phyloP scores from a whole-genome alignment of 2,329 filamentous ascomycete species.

The Cladosporium velox region DNA sequence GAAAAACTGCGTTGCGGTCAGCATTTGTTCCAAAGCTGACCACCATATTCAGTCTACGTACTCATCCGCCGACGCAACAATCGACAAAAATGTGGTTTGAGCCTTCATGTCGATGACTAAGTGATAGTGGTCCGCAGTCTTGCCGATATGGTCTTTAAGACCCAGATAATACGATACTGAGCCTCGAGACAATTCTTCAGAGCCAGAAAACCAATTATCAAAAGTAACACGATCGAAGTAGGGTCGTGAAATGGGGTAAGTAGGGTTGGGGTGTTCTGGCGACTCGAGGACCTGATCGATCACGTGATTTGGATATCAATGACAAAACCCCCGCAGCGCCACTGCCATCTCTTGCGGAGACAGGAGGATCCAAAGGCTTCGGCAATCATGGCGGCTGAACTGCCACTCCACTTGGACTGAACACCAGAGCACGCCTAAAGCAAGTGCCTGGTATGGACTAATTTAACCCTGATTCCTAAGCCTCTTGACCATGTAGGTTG shows the following conservation, averaged over 20 bases:
- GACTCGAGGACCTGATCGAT: not conserved
- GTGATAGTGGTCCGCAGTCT: not conserved
- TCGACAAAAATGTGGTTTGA: conserved; percentile 2
- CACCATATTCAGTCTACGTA: not conserved
- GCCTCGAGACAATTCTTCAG: not conserved
- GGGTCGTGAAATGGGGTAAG: not conserved
- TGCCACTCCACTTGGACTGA: not conserved
- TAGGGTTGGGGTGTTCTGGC: not conserved
- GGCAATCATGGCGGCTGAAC: conserved; percentile 13
- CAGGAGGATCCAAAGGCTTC: not conserved
- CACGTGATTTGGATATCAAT: not conserved
- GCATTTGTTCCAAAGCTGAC: not conserved
- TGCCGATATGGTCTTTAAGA: not conserved
- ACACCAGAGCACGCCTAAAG: not conserved
- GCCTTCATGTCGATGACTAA: not conserved
- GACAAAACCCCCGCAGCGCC: not conserved
- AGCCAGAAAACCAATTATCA: not conserved
- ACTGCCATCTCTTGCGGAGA: not conserved
- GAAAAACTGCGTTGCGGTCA: conserved; percentile 47
- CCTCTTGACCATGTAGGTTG: not conserved
- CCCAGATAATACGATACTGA: not conserved
- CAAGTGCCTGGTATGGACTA: conserved; percentile 6
- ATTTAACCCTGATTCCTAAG: conserved; percentile 18
- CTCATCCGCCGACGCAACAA: conserved; percentile 13
- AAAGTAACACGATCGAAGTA: not conserved